Percentiles rank a stretch among this genome's conserved stretches.
phyloP scores from a whole-genome alignment of 352 stramenopile genomes.

The Albugo candida region DNA sequence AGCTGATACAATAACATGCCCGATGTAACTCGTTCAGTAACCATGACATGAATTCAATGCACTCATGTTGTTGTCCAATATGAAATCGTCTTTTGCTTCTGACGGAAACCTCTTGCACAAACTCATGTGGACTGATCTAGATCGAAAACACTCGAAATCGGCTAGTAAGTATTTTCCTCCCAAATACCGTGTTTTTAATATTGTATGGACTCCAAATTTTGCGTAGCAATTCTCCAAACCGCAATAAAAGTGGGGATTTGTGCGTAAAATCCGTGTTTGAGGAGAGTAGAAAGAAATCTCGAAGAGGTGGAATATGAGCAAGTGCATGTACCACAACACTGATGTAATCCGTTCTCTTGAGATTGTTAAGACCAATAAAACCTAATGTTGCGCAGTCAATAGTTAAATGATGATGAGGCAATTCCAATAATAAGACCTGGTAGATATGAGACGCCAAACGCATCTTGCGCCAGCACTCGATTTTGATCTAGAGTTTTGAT shows the following conservation, averaged over 20 bases:
- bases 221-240: conserved; percentile 90
- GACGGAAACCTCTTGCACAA: conserved; percentile 89
- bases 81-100: conserved; percentile 94
- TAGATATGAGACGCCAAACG: conserved; percentile 93
- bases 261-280: conserved; percentile 6
- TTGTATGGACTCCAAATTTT: conserved; percentile 97
- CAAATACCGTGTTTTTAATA: conserved; percentile 94
- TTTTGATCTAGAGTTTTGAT: conserved; percentile 85
- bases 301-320: conserved; percentile 85
- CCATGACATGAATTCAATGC: conserved; percentile 93
- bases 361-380: conserved; percentile 96
- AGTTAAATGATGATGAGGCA: not conserved
- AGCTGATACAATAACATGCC: conserved; percentile 13
- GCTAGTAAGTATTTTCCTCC: not conserved
- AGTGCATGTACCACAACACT: conserved; percentile 94
- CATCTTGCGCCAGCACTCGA: conserved; percentile 81
- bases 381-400: conserved; percentile 20
- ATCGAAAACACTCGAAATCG: not conserved
- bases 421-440: conserved; percentile 19
- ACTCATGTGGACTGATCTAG: conserved; percentile 89
- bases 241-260: conserved; percentile 73
- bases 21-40: conserved; percentile 90
- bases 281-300: conserved; percentile 88
- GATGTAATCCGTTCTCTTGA: conserved; percentile 96
- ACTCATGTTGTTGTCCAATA: conserved; percentile 87